Conservation (phyloP, 139 green algal species). For the Chlamydomonas incerta region DNA sequence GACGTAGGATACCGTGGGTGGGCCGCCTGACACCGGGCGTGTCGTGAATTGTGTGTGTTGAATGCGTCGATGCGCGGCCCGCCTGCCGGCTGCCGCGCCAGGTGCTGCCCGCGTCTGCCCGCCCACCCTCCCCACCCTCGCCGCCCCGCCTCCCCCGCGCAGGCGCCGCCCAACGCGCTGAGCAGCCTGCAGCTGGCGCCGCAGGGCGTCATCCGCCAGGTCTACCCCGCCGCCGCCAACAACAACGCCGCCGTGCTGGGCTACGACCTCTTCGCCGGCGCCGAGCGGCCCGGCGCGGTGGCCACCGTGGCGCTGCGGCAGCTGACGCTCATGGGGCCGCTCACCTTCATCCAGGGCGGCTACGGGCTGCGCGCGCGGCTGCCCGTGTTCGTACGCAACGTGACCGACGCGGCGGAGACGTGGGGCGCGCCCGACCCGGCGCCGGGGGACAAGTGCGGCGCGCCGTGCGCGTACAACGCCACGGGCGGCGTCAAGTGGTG, state of each 20-base stretch:
- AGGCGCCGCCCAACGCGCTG: neutral
- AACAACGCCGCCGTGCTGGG: neutral
- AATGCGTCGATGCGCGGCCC: no score
- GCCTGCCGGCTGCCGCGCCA: no score
- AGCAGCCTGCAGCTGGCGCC: constrained; percentile 28
- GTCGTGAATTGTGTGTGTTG: no score
- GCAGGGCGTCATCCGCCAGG: constrained; percentile 6
- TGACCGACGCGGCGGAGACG: neutral
- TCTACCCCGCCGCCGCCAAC: neutral
- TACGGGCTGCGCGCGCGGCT: neutral
- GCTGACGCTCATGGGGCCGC: neutral
- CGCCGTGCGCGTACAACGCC: neutral
- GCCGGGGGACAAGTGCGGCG: neutral
- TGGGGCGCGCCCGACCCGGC: neutral
- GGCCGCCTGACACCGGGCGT: no score
- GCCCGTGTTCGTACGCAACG: neutral
- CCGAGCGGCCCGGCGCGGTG: neutral
- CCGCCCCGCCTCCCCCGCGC: neutral
- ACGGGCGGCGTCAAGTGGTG: neutral
- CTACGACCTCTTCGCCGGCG: neutral
- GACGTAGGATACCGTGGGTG: no score
- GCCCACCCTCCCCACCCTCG: no score
- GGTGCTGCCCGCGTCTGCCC: no score
- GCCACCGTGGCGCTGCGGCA: neutral
- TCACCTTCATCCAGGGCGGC: neutral